Evolutionary conservation across 306 rosid species (phyloP).

Genomic region (Cicer yamashitae): DNA sequence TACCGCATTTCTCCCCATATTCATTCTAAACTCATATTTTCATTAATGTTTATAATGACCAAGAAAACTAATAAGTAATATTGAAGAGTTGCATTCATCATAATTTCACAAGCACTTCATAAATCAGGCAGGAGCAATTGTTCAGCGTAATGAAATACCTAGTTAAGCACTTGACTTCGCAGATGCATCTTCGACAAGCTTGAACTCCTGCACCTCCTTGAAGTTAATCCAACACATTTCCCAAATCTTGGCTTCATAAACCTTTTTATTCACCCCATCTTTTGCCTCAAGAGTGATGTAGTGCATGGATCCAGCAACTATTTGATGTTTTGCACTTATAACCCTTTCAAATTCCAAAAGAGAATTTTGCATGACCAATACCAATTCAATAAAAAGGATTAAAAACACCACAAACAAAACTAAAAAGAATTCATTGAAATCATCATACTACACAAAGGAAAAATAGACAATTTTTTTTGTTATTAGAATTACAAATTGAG

Average conservation of each 20-base stretch:
- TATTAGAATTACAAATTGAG: too few species aligned
- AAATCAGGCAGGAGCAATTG: slow-evolving; percentile 15
- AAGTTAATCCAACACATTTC: slow-evolving; percentile 62
- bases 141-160: slow-evolving; percentile 34
- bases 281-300: slow-evolving; percentile 55
- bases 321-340: slow-evolving; percentile 49
- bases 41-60: background rate
- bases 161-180: slow-evolving; percentile 34
- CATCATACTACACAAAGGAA: too few species aligned
- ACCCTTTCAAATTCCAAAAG: slow-evolving; percentile 52
- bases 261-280: slow-evolving; percentile 52
- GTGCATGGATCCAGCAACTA: slow-evolving; percentile 53
- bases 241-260: slow-evolving; percentile 60
- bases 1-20: background rate
- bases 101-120: background rate
- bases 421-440: too few species aligned
- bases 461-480: too few species aligned
- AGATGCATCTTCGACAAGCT: slow-evolving; percentile 47
- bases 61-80: background rate
- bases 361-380: slow-evolving; percentile 47
- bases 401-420: background rate
- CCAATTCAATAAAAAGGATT: background rate
- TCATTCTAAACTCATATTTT: slow-evolving; percentile 14
- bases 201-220: slow-evolving; percentile 64
- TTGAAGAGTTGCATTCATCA: slow-evolving; percentile 34